A percentile compares a stretch with the other conserved stretches of the same genome.
These are phyloP conservation scores for Aspergillus cavernicola DNA, from an alignment of 495 filamentous ascomycete species.

Conservation along the genomic window DNA sequence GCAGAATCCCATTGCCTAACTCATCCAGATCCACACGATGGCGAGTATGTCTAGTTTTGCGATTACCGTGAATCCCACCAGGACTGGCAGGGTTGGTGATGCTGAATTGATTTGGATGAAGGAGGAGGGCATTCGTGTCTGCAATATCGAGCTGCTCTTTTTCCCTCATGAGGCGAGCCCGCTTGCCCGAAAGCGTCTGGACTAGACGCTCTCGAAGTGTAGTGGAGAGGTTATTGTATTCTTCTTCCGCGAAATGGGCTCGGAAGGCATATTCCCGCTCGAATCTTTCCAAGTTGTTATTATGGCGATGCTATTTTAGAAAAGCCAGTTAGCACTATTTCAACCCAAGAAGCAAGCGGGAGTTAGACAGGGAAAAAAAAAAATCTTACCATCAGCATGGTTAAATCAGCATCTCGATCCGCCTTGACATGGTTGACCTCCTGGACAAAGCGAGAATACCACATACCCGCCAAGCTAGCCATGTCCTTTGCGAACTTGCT, in stretches of 20 bases:
- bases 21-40: slow-evolving; percentile 79
- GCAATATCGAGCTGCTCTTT: slow-evolving; percentile 86
- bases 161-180: slow-evolving; percentile 72
- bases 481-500: slow-evolving; percentile 53
- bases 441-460: slow-evolving; percentile 76
- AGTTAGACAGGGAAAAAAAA: neutral
- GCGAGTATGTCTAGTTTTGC: slow-evolving; percentile 80
- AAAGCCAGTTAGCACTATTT: slow-evolving; percentile 2
- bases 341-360: no score
- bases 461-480: slow-evolving; percentile 68
- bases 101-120: slow-evolving; percentile 90
- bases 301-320: slow-evolving; percentile 36
- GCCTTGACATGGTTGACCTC: slow-evolving; percentile 83
- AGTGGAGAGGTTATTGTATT: slow-evolving; percentile 69
- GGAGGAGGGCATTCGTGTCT: slow-evolving; percentile 80
- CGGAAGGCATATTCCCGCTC: slow-evolving; percentile 45
- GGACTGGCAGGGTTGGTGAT: slow-evolving; percentile 76
- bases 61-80: slow-evolving; percentile 72
- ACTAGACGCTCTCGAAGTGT: slow-evolving; percentile 84
- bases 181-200: slow-evolving; percentile 70
- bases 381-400: slow-evolving; percentile 69
- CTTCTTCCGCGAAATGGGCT: slow-evolving; percentile 71
- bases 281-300: slow-evolving; percentile 38
- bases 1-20: slow-evolving; percentile 56
- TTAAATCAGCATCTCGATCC: slow-evolving; percentile 73